Evolutionary conservation across 176 grass and related monocot species (phyloP), one percentile per base, ranked within the genome.

Genomic region (Pontederia crassipes): DNA sequence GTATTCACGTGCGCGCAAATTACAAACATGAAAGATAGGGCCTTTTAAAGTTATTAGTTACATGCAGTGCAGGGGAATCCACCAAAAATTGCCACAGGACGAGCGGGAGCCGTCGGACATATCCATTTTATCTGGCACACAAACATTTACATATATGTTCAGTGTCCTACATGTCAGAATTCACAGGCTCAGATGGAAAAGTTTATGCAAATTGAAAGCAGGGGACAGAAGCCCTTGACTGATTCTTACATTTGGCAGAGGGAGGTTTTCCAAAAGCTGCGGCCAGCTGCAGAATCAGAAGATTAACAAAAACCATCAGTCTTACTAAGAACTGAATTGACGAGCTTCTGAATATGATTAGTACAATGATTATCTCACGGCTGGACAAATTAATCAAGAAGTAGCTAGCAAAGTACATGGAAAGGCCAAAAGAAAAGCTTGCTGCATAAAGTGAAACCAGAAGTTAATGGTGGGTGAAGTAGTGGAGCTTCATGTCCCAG

Each of bases 21-120:
- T 68, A n/a, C 52, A 52, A 7, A 5, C 27, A 57, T 70, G n/a
- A 40, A 40, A 35, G 67, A 27, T 27, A 46, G 53, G 64, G 48
- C 68, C 47, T 40, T 28, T 54, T 35, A 48, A 62, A 64, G 74
- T 64, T 78, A 55, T 76, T 68, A 83, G 79, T 49, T 76, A 98
- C 94, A 98, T 61, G 94, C 84, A 57, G 94, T 93, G 82, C 94
- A 98, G 20, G 94, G 82, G 75, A 98, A 89, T 62, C 94, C 94
- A 55, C 94, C 94, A 58, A 93, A 83, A 76, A 85, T 88, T 1
- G 84, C 83, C 8, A 98, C 94, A 71, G 88, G 60, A 54, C 88
- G 64, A 17, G 85, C 88, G 67, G 94, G 84, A 54, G 94, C 94
- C 52, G 88, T 93, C 65, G 88, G 94, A 55, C 88, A 98, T 71